These are phyloP conservation scores for Chromosphaera perkinsii DNA, from an alignment of 208 protist species.

Conservation along the genomic window DNA sequence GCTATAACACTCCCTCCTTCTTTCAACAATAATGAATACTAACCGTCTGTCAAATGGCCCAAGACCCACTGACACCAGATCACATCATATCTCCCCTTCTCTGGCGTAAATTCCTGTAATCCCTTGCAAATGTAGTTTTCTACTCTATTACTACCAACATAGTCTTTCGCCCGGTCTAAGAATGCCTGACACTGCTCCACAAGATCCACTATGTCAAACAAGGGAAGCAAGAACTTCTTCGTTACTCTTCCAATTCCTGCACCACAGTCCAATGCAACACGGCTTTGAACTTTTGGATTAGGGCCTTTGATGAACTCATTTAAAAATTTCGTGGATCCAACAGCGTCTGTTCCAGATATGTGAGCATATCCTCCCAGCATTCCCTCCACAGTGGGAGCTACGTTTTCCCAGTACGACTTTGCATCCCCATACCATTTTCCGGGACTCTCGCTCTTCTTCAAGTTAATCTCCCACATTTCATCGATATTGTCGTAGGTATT, in stretches of 20 bases:
- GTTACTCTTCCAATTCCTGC: conserved; percentile 18
- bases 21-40: not conserved
- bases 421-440: no score
- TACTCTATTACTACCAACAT: not conserved
- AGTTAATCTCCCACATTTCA: no score
- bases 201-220: conserved; percentile 22
- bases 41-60: conserved; percentile 17
- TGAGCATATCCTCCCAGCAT: conserved; percentile 17
- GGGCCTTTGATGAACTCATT: no score
- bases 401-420: no score
- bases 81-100: conserved; percentile 12
- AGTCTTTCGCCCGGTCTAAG: not conserved
- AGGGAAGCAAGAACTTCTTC: not conserved
- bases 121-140: conserved; percentile 2
- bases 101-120: conserved; percentile 21
- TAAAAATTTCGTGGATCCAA: conserved; percentile 4
- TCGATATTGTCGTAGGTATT: no score
- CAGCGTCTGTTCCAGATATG: conserved; percentile 7
- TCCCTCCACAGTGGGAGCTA: conserved; percentile 16
- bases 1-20: not conserved
- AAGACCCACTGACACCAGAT: conserved; percentile 26
- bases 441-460: no score
- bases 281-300: not conserved
- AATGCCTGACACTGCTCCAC: conserved; percentile 19
- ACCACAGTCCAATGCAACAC: conserved; percentile 10